These are phyloP conservation scores for Sarocladium oryzae DNA, from an alignment of 2,329 filamentous ascomycete species.

Conservation along the genomic window DNA sequence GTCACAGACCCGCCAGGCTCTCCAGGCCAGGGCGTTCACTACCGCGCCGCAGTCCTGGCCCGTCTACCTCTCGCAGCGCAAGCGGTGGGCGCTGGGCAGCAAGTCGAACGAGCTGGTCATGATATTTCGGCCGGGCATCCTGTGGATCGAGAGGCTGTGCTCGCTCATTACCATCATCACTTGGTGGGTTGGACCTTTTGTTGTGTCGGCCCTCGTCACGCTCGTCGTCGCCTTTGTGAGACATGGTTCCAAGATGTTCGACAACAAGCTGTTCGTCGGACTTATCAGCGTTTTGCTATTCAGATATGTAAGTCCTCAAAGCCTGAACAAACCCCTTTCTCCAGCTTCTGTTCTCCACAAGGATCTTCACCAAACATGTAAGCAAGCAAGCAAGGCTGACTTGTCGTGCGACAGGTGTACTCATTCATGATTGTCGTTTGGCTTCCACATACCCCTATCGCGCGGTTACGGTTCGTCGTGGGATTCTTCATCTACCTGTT, in stretches of 20 bases:
- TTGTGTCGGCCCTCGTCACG: conserved; percentile 32
- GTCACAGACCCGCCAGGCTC: conserved; percentile 38
- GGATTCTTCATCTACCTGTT: conserved; percentile 31
- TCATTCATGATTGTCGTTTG: conserved; percentile 36
- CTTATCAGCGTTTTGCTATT: conserved; percentile 31
- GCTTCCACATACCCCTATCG: conserved; percentile 32
- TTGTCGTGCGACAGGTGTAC: conserved; percentile 31
- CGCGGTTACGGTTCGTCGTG: conserved; percentile 31
- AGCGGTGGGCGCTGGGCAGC: conserved; percentile 41
- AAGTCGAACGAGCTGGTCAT: conserved; percentile 44
- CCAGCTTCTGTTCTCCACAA: background rate
- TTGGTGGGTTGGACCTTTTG: conserved; percentile 39
- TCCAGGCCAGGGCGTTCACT: conserved; percentile 39
- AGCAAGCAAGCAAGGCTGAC: too few relatives aligned
- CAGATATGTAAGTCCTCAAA: conserved; percentile 31
- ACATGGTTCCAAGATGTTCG: conserved; percentile 25
- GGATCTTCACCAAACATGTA: too few relatives aligned
- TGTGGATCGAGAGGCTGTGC: conserved; percentile 36
- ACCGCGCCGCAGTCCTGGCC: conserved; percentile 37
- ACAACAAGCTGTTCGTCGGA: conserved; percentile 28
- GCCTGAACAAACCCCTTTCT: background rate
- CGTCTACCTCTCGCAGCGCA: conserved; percentile 42
- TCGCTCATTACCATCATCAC: conserved; percentile 39
- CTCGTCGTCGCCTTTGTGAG: conserved; percentile 28
- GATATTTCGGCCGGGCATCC: conserved; percentile 35